Percentiles rank a stretch among this genome's conserved stretches.
These are phyloP conservation scores for Bjerkandera adusta DNA, from an alignment of 1,284 basidiomycete genomes.

Conservation along the genomic window DNA sequence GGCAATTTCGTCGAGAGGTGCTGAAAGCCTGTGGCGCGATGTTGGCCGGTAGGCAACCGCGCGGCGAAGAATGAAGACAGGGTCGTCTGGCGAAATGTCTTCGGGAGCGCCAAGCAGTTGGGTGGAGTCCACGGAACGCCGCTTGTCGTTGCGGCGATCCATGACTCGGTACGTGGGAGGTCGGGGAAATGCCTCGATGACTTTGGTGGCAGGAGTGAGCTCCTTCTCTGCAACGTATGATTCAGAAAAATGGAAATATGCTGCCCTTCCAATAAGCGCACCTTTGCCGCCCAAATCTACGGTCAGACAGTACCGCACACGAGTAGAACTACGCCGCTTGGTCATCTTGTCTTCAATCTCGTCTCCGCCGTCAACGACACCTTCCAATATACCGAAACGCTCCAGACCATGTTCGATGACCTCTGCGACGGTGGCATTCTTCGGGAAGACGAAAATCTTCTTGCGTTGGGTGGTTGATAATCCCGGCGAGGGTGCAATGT, in stretches of 20 bases:
- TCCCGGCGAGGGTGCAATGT: conserved; percentile 43
- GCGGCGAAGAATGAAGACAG: conserved; percentile 84
- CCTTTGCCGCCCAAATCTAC: conserved; percentile 62
- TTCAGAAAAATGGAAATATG: too few relatives aligned
- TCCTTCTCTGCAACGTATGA: conserved; percentile 55
- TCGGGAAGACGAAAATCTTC: conserved; percentile 85
- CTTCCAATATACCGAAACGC: conserved; percentile 90
- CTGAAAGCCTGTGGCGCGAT: conserved; percentile 63
- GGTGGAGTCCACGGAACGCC: conserved; percentile 86
- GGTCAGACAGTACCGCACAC: conserved; percentile 80
- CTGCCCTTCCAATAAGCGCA: conserved; percentile 29
- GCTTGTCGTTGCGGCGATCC: conserved; percentile 67
- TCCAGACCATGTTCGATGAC: conserved; percentile 92
- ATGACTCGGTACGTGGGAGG: conserved; percentile 71
- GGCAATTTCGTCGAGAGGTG: conserved; percentile 75
- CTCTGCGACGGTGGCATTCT: conserved; percentile 94
- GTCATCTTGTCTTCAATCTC: conserved; percentile 91
- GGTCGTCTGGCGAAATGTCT: conserved; percentile 82
- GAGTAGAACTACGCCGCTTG: conserved; percentile 73
- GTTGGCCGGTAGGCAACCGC: conserved; percentile 70
- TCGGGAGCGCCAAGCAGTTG: conserved; percentile 67
- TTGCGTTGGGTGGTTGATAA: conserved; percentile 61
- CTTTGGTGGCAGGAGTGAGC: conserved; percentile 72
- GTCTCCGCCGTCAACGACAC: conserved; percentile 96
- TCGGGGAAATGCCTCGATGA: conserved; percentile 81